Evolutionary conservation across 2,329 filamentous ascomycete species (phyloP).

Genomic region (Exophiala lecanii-corni): DNA sequence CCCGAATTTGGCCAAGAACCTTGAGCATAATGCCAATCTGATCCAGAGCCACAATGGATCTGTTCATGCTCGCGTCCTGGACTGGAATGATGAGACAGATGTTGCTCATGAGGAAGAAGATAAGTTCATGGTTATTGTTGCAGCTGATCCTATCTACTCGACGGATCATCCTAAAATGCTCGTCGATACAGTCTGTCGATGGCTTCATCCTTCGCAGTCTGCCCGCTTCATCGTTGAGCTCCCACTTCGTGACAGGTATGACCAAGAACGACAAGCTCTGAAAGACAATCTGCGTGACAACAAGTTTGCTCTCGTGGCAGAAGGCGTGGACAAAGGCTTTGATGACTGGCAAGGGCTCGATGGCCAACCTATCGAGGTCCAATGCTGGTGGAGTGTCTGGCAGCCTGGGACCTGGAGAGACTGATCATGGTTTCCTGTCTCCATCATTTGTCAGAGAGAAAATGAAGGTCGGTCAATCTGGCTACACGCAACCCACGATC

Average conservation of each 20-base stretch:
- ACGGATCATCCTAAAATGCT: slow-evolving; percentile 74
- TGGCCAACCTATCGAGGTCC: slow-evolving; percentile 39
- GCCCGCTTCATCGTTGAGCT: slow-evolving; percentile 74
- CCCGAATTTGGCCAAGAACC: slow-evolving; percentile 73
- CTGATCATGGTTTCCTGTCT: background rate
- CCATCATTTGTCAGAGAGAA: background rate
- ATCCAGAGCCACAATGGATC: slow-evolving; percentile 54
- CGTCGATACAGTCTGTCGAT: slow-evolving; percentile 62
- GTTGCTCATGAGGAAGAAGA: slow-evolving; percentile 31
- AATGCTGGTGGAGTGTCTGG: slow-evolving; percentile 48
- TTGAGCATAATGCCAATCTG: slow-evolving; percentile 56
- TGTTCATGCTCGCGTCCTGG: slow-evolving; percentile 54
- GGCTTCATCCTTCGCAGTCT: slow-evolving; percentile 54
- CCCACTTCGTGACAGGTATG: slow-evolving; percentile 67
- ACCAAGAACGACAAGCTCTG: slow-evolving; percentile 60
- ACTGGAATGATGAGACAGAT: slow-evolving; percentile 55
- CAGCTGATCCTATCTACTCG: slow-evolving; percentile 83
- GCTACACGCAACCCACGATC: too few species aligned
- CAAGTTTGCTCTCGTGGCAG: slow-evolving; percentile 48
- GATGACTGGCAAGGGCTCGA: slow-evolving; percentile 45
- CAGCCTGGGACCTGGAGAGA: background rate
- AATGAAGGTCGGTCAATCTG: too few species aligned
- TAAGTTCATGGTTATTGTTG: slow-evolving; percentile 64
- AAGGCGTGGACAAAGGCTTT: slow-evolving; percentile 42
- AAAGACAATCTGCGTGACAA: slow-evolving; percentile 55